These are phyloP conservation scores for Amylostereum areolatum DNA, from an alignment of 1,284 basidiomycete species.

Conservation along the genomic window DNA sequence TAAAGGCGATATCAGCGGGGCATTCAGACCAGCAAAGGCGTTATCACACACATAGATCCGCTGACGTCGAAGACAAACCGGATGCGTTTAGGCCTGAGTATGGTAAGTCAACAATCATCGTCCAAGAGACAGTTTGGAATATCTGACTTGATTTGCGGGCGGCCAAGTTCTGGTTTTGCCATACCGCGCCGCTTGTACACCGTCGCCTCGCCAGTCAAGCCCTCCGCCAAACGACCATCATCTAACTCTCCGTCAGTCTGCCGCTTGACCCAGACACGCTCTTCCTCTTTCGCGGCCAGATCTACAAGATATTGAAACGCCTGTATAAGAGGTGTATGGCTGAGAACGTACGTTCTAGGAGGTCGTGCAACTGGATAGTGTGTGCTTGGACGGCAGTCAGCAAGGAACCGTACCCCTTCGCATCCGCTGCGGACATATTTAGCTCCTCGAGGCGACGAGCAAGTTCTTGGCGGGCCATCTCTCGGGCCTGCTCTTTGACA, in stretches of 20 bases:
- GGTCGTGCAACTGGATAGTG: constrained; percentile 48
- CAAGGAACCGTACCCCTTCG: constrained; percentile 47
- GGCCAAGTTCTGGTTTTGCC: constrained; percentile 60
- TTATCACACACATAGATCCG: constrained; percentile 54
- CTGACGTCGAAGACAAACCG: constrained; percentile 66
- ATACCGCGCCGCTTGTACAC: constrained; percentile 65
- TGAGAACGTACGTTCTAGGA: constrained; percentile 49
- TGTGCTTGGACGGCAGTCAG: constrained; percentile 51
- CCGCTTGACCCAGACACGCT: constrained; percentile 62
- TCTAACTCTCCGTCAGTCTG: constrained; percentile 67
- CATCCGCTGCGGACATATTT: constrained; percentile 50
- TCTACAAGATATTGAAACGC: constrained; percentile 27
- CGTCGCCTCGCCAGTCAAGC: constrained; percentile 58
- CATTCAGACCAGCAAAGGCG: neutral
- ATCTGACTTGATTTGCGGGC: constrained; percentile 59
- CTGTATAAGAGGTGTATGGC: constrained; percentile 4
- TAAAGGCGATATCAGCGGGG: constrained; percentile 15
- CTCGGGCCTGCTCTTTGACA: constrained; percentile 52
- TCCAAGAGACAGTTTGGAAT: neutral
- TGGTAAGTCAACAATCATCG: neutral
- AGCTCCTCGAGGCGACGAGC: constrained; percentile 54
- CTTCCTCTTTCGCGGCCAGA: constrained; percentile 59
- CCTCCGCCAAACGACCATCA: constrained; percentile 59
- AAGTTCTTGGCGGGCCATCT: constrained; percentile 60
- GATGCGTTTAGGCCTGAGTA: constrained; percentile 53